A percentile compares a stretch with the other conserved stretches of the same genome.
Evolutionary conservation across 2,329 filamentous ascomycete species (phyloP).

Genomic region (Aspergillus uvarum): DNA sequence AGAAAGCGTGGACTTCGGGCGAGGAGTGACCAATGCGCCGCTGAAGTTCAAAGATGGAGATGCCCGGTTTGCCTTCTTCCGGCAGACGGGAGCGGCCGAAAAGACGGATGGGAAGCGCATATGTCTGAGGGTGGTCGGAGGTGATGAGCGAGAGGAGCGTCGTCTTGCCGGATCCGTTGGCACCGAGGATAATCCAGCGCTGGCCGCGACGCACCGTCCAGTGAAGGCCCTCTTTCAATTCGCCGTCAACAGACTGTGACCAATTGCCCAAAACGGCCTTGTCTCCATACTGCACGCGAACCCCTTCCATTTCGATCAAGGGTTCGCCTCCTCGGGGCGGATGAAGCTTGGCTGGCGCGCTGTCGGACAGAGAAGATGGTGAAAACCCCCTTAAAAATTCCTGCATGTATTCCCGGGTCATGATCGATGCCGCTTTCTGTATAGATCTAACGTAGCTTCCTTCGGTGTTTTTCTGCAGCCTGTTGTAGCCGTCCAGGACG

Average conservation of each 20-base stretch:
- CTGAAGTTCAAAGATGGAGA: conserved; percentile 93
- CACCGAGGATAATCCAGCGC: conserved; percentile 88
- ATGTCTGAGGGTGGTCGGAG: conserved; percentile 93
- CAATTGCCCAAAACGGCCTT: conserved; percentile 80
- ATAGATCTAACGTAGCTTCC: no score
- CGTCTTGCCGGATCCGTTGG: conserved; percentile 93
- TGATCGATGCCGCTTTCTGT: no score
- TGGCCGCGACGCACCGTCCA: conserved; percentile 84
- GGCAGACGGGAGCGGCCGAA: conserved; percentile 83
- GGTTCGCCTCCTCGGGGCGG: conserved; percentile 58
- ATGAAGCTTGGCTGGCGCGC: conserved; percentile 2
- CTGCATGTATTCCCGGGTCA: neutral
- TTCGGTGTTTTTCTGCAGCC: neutral
- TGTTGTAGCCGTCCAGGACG: neutral
- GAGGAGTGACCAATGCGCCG: conserved; percentile 86
- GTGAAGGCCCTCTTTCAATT: conserved; percentile 62
- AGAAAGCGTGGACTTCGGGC: conserved; percentile 90
- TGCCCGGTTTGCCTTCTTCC: conserved; percentile 65
- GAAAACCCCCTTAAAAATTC: neutral
- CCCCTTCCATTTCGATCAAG: conserved; percentile 83
- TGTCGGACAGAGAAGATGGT: neutral
- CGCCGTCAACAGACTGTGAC: conserved; percentile 58
- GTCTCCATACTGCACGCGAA: conserved; percentile 74
- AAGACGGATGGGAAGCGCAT: conserved; percentile 80
- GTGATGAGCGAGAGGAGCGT: conserved; percentile 89